Evolutionary conservation across 176 grass and related monocot species (phyloP).

Genomic region (maize (Zea mays)): DNA sequence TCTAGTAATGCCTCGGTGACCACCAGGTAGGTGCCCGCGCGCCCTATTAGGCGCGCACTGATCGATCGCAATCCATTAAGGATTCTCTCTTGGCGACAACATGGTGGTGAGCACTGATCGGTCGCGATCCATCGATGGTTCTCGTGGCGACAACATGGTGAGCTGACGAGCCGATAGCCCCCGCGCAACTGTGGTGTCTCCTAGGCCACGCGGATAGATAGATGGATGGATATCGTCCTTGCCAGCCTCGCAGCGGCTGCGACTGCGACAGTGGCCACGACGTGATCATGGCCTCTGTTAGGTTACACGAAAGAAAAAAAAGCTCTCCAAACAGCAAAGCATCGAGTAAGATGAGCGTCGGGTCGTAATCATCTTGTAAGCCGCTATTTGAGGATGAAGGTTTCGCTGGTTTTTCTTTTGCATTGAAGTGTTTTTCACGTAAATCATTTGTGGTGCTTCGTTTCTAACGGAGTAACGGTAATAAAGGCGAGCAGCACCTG

Average conservation of each 20-base stretch:
- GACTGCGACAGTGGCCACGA: constrained; percentile 30
- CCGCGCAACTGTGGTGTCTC: constrained; percentile 36
- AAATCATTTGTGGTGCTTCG: no score
- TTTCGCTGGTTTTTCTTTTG: no score
- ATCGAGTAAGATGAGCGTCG: neutral
- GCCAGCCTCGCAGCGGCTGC: constrained; percentile 13
- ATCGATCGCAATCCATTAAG: constrained; percentile 14
- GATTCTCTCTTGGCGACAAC: constrained; percentile 45
- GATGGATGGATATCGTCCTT: constrained; percentile 35
- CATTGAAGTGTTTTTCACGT: no score
- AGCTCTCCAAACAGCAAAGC: constrained; percentile 26
- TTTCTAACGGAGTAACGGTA: no score
- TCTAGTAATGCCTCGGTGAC: constrained; percentile 18
- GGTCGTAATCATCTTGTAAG: no score
- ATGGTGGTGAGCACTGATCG: constrained; percentile 11
- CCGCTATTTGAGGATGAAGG: no score
- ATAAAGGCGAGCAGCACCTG: neutral
- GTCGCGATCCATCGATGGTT: constrained; percentile 22
- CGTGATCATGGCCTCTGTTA: constrained; percentile 42
- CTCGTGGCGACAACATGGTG: constrained; percentile 51
- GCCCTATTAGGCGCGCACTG: neutral
- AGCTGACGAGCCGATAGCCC: neutral
- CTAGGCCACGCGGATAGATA: neutral
- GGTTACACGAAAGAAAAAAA: constrained; percentile 33
- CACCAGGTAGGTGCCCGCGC: no score